Percentiles rank a stretch among this genome's conserved stretches.
Evolutionary conservation across 2,329 filamentous ascomycete species (phyloP).

Genomic region (Cordyceps militaris): DNA sequence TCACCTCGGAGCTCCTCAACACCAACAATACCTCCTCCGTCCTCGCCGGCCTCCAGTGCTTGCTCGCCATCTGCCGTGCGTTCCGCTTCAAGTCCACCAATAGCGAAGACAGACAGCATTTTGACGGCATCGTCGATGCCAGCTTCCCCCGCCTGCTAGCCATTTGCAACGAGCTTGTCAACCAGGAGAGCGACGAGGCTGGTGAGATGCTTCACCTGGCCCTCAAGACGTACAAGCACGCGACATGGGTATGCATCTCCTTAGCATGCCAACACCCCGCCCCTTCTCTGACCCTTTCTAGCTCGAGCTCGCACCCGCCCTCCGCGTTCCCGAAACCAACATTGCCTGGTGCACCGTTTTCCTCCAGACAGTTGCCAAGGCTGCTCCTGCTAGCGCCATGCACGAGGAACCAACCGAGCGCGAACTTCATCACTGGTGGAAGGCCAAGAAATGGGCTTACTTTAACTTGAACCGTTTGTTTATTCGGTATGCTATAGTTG

Average conservation of each 20-base stretch:
- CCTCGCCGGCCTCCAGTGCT: conserved; percentile 86
- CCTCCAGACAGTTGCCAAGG: conserved; percentile 80
- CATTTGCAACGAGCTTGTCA: conserved; percentile 82
- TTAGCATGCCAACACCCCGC: background rate
- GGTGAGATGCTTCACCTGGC: conserved; percentile 95
- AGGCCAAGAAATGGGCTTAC: conserved; percentile 99
- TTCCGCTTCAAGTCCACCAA: conserved; percentile 86
- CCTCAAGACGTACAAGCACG: conserved; percentile 96
- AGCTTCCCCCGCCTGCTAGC: conserved; percentile 82
- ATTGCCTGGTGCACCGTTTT: conserved; percentile 97
- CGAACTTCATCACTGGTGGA: conserved; percentile 97
- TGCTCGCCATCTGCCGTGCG: conserved; percentile 89
- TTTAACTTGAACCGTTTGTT: conserved; percentile 95
- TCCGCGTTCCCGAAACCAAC: conserved; percentile 75
- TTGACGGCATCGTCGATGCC: conserved; percentile 87
- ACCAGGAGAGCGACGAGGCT: conserved; percentile 87
- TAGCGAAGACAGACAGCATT: conserved; percentile 69
- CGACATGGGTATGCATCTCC: conserved; percentile 67
- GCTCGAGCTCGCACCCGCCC: conserved; percentile 76
- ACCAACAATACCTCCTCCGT: conserved; percentile 81
- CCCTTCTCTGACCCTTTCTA: conserved; percentile 28
- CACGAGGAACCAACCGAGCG: conserved; percentile 78
- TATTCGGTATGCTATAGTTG: conserved; percentile 58
- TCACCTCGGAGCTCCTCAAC: conserved; percentile 81
- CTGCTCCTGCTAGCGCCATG: conserved; percentile 72